Percentiles rank a stretch among this genome's conserved stretches.
Evolutionary conservation across 2,329 filamentous ascomycete genomes (phyloP).

Genomic region (Cercospora sp.): DNA sequence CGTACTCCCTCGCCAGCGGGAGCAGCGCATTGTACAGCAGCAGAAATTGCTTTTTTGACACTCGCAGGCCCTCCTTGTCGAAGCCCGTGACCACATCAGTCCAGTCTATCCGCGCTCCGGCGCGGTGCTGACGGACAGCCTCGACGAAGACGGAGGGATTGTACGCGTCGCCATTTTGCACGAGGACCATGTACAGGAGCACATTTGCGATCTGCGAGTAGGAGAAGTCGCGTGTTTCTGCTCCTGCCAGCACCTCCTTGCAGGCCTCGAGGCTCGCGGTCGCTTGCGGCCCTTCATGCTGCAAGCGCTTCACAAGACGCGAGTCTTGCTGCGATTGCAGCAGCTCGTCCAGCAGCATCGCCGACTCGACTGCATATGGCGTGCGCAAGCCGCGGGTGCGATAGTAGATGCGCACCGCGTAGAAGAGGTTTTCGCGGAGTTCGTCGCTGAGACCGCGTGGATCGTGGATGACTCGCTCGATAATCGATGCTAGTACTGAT

Average conservation of each 20-base stretch:
- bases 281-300: constrained; percentile 70
- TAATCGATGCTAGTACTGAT: constrained; percentile 72
- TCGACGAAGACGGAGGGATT: constrained; percentile 68
- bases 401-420: constrained; percentile 69
- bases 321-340: constrained; percentile 58
- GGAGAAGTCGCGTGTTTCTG: constrained; percentile 64
- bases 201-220: constrained; percentile 82
- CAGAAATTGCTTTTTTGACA: constrained; percentile 78
- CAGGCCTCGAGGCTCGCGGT: constrained; percentile 73
- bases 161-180: constrained; percentile 61
- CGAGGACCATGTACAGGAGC: constrained; percentile 68
- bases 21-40: constrained; percentile 76
- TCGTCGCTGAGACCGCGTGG: constrained; percentile 81
- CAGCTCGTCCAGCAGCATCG: constrained; percentile 67
- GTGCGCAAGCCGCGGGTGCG: constrained; percentile 62
- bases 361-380: constrained; percentile 69
- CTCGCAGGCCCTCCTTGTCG: constrained; percentile 72
- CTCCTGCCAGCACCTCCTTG: constrained; percentile 58
- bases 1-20: constrained; percentile 63
- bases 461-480: constrained; percentile 84
- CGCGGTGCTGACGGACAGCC: constrained; percentile 57
- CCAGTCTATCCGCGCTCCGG: constrained; percentile 61
- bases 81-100: constrained; percentile 73
- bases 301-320: constrained; percentile 64
- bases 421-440: constrained; percentile 66